phyloP scores from a whole-genome alignment of 768 basidiomycete species.

The Cystobasidiopsis lactophilus region DNA sequence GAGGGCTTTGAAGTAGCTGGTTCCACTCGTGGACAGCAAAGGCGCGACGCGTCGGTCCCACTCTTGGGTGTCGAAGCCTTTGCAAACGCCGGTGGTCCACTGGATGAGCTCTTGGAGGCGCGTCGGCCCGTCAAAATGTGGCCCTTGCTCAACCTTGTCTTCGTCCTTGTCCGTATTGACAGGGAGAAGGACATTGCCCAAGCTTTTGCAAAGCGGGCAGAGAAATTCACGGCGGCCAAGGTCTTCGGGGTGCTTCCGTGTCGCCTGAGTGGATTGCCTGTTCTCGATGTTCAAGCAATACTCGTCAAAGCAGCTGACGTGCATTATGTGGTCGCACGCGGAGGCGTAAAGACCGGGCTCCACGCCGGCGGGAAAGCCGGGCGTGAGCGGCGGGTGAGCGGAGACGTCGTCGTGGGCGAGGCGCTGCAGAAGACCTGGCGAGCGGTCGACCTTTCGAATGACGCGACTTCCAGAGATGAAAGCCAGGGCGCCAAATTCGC shows the following conservation, averaged over 20 bases:
- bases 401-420: constrained; percentile 27
- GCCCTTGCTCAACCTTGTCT: too few species aligned
- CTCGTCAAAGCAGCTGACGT: constrained; percentile 74
- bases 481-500: constrained; percentile 65
- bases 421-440: constrained; percentile 38
- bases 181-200: constrained; percentile 84
- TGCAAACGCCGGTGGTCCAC: too few species aligned
- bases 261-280: constrained; percentile 67
- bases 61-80: too few species aligned
- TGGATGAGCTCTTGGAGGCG: too few species aligned
- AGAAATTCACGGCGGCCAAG: constrained; percentile 86
- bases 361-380: constrained; percentile 11
- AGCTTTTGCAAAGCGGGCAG: constrained; percentile 87
- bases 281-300: constrained; percentile 70
- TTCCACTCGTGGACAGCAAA: too few species aligned
- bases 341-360: constrained; percentile 40
- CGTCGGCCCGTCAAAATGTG: too few species aligned
- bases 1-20: neutral
- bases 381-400: neutral
- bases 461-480: constrained; percentile 70
- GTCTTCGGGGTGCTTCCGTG: constrained; percentile 80
- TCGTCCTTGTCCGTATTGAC: constrained; percentile 26
- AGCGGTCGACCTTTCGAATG: constrained; percentile 45
- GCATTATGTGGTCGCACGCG: constrained; percentile 93
- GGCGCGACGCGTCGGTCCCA: too few species aligned